Conservation (phyloP, 176 grass and related monocot genomes). For the Cenchrus purpureus region DNA sequence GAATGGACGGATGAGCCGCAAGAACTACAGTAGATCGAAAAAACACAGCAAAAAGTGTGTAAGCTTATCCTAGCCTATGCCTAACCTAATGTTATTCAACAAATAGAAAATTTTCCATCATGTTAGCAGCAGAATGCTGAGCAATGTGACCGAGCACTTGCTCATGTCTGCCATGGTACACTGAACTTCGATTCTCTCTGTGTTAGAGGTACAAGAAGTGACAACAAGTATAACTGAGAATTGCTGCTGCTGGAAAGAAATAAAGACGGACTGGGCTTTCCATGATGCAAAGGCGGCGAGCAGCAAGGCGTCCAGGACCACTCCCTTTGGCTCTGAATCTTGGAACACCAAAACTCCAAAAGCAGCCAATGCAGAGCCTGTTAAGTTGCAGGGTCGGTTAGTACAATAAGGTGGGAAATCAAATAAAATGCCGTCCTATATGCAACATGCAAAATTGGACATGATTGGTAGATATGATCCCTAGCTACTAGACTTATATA, state of each 20-base stretch:
- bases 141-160: constrained; percentile 38
- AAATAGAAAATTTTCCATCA: constrained; percentile 5
- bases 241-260: constrained; percentile 25
- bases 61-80: background rate
- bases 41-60: background rate
- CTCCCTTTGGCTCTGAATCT: constrained; percentile 53
- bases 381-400: constrained; percentile 42
- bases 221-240: constrained; percentile 7
- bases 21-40: background rate
- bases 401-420: background rate
- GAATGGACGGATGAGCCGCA: constrained; percentile 7
- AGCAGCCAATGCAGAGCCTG: constrained; percentile 53
- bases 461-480: constrained; percentile 36
- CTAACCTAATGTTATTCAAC: constrained; percentile 30
- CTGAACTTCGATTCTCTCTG: constrained; percentile 21
- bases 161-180: constrained; percentile 47
- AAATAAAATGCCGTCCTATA: constrained; percentile 17
- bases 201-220: constrained; percentile 32
- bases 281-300: constrained; percentile 35
- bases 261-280: constrained; percentile 9
- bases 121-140: constrained; percentile 20
- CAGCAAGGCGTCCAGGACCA: constrained; percentile 48
- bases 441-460: background rate
- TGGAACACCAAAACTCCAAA: constrained; percentile 67
- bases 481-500: background rate